A percentile compares a stretch with the other conserved stretches of the same genome.
Evolutionary conservation across 495 filamentous ascomycete species (phyloP).

Genomic region (Penicillium lividum): DNA sequence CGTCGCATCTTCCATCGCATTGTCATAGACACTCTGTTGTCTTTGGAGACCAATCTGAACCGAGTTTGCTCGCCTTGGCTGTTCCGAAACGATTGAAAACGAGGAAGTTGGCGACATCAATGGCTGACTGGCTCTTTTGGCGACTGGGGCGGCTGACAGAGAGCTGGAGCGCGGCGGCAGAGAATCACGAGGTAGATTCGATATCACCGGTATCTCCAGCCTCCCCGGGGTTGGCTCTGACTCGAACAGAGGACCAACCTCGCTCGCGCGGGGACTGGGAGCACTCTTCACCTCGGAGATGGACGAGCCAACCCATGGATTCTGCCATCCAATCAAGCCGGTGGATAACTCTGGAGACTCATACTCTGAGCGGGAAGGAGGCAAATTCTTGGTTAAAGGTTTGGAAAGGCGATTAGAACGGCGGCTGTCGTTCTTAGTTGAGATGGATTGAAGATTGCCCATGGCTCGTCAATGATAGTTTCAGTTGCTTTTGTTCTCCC

Average conservation of each 20-base stretch:
- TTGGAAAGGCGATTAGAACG: slow-evolving; percentile 47
- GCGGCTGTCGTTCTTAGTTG: slow-evolving; percentile 38
- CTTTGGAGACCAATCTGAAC: slow-evolving; percentile 30
- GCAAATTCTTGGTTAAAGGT: slow-evolving; percentile 34
- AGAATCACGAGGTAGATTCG: slow-evolving; percentile 1
- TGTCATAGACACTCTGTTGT: slow-evolving; percentile 29
- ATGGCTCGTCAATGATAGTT: slow-evolving; percentile 25
- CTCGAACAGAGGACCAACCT: slow-evolving; percentile 22
- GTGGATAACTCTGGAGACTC: slow-evolving; percentile 16
- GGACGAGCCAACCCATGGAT: slow-evolving; percentile 29
- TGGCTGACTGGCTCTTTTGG: slow-evolving; percentile 28
- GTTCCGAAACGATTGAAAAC: slow-evolving; percentile 15
- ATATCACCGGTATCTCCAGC: background rate
- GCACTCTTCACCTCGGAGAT: slow-evolving; percentile 18
- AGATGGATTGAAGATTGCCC: slow-evolving; percentile 41
- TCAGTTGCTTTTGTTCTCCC: slow-evolving; percentile 6
- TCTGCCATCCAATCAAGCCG: slow-evolving; percentile 32
- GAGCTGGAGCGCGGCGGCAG: slow-evolving; percentile 15
- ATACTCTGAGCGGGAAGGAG: slow-evolving; percentile 2
- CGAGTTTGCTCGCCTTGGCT: slow-evolving; percentile 36
- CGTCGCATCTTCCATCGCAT: slow-evolving; percentile 28
- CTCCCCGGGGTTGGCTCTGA: slow-evolving; percentile 4
- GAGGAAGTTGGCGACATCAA: slow-evolving; percentile 18
- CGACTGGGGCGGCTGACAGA: slow-evolving; percentile 16
- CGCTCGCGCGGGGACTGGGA: slow-evolving; percentile 12